These are phyloP conservation scores for Marsdenia floribunda DNA, from an alignment of 257 asterid genomes.

Conservation along the genomic window DNA sequence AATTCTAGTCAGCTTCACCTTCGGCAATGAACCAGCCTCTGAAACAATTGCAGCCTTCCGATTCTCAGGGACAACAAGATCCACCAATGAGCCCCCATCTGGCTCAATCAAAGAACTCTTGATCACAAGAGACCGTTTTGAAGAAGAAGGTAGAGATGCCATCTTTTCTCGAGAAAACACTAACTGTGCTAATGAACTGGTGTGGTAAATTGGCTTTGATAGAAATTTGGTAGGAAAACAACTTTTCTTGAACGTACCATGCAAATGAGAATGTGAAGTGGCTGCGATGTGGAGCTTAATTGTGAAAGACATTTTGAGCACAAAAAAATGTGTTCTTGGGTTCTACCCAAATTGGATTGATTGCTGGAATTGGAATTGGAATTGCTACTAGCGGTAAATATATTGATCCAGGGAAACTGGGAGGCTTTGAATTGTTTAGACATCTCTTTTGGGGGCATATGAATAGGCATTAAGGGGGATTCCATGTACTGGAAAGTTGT, in stretches of 20 bases:
- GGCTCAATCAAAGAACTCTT: conserved; percentile 75
- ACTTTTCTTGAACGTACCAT: conserved; percentile 24
- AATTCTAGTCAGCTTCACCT: conserved; percentile 51
- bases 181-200: conserved; percentile 43
- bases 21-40: conserved; percentile 56
- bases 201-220: conserved; percentile 40
- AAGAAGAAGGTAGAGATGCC: conserved; percentile 30
- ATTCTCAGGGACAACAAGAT: conserved; percentile 65
- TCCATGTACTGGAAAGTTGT: conserved; percentile 14
- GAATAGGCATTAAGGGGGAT: not conserved
- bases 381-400: conserved; percentile 7
- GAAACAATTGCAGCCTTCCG: conserved; percentile 31
- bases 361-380: conserved; percentile 8
- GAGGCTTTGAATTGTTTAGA: conserved; percentile 8
- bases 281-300: conserved; percentile 39
- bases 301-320: conserved; percentile 48
- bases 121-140: conserved; percentile 23
- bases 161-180: conserved; percentile 33
- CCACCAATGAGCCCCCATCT: conserved; percentile 75
- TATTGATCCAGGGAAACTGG: conserved; percentile 12
- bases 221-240: conserved; percentile 26
- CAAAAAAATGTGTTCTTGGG: not conserved
- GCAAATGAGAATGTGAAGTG: conserved; percentile 11
- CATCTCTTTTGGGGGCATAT: conserved; percentile 4
- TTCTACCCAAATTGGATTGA: not conserved